phyloP scores from a whole-genome alignment of 2,329 filamentous ascomycete genomes.

The Colletotrichum phormii region DNA sequence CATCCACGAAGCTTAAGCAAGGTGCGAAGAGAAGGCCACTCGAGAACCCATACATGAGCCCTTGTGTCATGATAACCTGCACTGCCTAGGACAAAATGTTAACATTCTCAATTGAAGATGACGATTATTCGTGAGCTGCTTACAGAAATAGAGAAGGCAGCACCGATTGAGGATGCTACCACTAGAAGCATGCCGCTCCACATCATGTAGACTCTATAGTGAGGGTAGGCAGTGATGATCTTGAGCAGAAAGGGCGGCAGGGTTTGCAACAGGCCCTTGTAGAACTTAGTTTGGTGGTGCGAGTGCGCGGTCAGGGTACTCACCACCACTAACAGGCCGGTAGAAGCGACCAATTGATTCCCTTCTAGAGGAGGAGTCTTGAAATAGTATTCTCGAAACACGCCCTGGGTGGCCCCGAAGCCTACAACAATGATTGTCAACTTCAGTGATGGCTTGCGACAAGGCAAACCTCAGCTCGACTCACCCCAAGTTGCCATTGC shows the following conservation, averaged over 20 bases:
- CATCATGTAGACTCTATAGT: conserved; percentile 5
- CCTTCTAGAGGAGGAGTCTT: conserved; percentile 13
- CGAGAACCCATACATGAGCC: conserved; percentile 13
- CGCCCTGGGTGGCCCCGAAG: conserved; percentile 18
- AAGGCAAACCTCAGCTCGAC: no score
- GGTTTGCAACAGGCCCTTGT: neutral
- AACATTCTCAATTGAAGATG: neutral
- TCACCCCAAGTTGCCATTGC: conserved; percentile 25
- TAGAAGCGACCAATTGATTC: conserved; percentile 16
- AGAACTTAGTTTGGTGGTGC: neutral
- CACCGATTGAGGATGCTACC: conserved; percentile 8
- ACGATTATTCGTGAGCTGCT: neutral
- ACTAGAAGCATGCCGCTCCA: conserved; percentile 18
- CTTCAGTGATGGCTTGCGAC: no score
- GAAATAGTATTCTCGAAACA: conserved; percentile 24
- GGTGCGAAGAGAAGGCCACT: conserved; percentile 52
- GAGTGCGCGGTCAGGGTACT: accelerated
- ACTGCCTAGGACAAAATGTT: neutral
- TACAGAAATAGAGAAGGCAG: conserved; percentile 8
- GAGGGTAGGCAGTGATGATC: neutral
- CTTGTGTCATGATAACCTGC: conserved; percentile 17
- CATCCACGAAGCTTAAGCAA: conserved; percentile 48
- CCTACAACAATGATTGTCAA: neutral
- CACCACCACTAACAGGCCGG: conserved; percentile 13
- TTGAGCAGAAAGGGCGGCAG: conserved; percentile 14